These are phyloP conservation scores for Trichomonas vaginalis DNA, from an alignment of 208 protist species.

Conservation along the genomic window DNA sequence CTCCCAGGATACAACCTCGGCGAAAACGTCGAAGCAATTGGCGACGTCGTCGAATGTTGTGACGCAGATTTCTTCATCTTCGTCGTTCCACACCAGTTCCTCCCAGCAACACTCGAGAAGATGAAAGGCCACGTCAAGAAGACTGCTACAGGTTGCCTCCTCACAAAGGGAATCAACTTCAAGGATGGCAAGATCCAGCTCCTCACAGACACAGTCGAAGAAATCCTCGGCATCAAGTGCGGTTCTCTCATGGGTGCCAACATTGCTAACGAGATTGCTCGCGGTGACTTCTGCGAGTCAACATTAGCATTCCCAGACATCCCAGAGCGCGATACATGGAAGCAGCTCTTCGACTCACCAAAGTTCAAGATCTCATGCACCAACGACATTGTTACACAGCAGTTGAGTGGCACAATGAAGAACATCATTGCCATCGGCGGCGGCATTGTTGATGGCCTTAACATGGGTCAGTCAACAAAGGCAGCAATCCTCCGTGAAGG, in stretches of 20 bases:
- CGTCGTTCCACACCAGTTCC: slow-evolving; percentile 28
- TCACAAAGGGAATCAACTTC: neutral
- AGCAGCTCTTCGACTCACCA: neutral
- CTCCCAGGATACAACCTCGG: slow-evolving; percentile 26
- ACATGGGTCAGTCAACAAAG: slow-evolving; percentile 32
- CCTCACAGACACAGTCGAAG: slow-evolving; percentile 21
- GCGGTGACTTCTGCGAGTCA: neutral
- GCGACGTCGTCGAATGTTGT: neutral
- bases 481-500: slow-evolving; percentile 34
- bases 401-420: slow-evolving; percentile 30
- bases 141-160: neutral
- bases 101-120: neutral
- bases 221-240: neutral
- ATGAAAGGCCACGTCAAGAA: neutral
- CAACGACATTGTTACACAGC: slow-evolving; percentile 18
- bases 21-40: slow-evolving; percentile 23
- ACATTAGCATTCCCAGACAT: slow-evolving; percentile 10
- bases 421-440: slow-evolving; percentile 33
- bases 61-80: slow-evolving; percentile 26
- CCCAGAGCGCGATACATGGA: slow-evolving; percentile 10
- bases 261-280: slow-evolving; percentile 31
- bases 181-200: slow-evolving; percentile 6
- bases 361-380: neutral
- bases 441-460: slow-evolving; percentile 30
- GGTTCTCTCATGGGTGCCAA: slow-evolving; percentile 30